A percentile compares a stretch with the other conserved stretches of the same genome.
Conservation (phyloP, 345 rosid species). For the Rhizophora mangle region DNA sequence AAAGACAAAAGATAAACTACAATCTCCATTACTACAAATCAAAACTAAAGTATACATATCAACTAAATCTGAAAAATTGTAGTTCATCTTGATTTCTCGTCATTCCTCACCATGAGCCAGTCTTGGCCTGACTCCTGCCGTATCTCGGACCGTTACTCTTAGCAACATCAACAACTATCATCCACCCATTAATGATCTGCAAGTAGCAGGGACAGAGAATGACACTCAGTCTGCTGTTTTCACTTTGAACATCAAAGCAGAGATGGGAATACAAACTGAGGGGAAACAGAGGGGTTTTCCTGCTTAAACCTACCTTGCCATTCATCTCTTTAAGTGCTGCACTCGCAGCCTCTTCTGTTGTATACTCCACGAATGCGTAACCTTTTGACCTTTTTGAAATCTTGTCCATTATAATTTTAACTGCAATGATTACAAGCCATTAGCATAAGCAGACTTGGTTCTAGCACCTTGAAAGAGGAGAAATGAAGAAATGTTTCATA, state of each 20-base stretch:
- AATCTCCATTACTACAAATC: no score
- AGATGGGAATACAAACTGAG: not conserved
- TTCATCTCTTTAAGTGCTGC: constrained; percentile 90
- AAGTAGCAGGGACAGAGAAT: constrained; percentile 8
- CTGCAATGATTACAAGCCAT: constrained; percentile 29
- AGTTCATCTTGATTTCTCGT: no score
- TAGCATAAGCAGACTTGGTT: not conserved
- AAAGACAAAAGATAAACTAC: no score
- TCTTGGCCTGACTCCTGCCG: constrained; percentile 34
- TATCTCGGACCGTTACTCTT: constrained; percentile 51
- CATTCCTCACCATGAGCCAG: not conserved
- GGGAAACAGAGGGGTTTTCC: not conserved
- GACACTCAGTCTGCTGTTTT: constrained; percentile 10
- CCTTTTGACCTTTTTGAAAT: constrained; percentile 96
- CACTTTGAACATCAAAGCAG: not conserved
- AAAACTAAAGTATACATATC: no score
- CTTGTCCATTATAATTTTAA: constrained; percentile 95
- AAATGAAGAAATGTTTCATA: not conserved
- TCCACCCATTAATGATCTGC: constrained; percentile 98
- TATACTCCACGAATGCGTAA: constrained; percentile 84
- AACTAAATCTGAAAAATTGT: no score
- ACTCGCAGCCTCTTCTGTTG: constrained; percentile 85
- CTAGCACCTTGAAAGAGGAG: not conserved
- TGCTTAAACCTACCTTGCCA: constrained; percentile 60
- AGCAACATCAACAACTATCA: constrained; percentile 95